Percentiles rank a stretch among this genome's conserved stretches.
phyloP scores from a whole-genome alignment of 768 basidiomycete genomes.

The Gelatoporia subvermispora region DNA sequence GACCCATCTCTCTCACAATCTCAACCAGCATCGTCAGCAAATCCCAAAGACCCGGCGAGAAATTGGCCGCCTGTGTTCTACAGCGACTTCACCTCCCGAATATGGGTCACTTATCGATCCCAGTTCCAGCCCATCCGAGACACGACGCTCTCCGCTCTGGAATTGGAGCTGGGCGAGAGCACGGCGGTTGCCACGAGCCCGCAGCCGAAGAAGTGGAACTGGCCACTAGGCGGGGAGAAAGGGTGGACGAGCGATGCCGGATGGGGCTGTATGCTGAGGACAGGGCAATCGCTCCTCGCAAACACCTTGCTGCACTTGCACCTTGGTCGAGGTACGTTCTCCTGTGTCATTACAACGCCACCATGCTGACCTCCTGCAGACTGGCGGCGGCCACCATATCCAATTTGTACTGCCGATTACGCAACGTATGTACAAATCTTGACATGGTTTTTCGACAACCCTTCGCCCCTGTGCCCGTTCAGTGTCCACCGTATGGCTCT shows the following conservation, averaged over 20 bases:
- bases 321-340: conserved; percentile 60
- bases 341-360: not conserved
- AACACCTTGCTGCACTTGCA: conserved; percentile 74
- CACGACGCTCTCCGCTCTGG: conserved; percentile 40
- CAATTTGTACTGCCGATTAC: conserved; percentile 58
- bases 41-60: conserved; percentile 37
- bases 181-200: conserved; percentile 30
- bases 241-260: conserved; percentile 83
- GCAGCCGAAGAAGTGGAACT: conserved; percentile 53
- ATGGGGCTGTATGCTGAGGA: conserved; percentile 91
- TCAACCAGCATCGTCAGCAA: conserved; percentile 23
- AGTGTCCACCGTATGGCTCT: conserved; percentile 95
- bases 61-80: conserved; percentile 84
- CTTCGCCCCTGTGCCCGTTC: conserved; percentile 80
- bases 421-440: conserved; percentile 88
- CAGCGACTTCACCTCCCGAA: conserved; percentile 78
- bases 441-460: conserved; percentile 94
- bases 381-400: conserved; percentile 73
- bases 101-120: conserved; percentile 92
- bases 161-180: conserved; percentile 25
- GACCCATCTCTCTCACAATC: conserved; percentile 33
- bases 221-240: conserved; percentile 60
- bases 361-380: conserved; percentile 39
- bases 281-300: conserved; percentile 79
- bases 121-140: conserved; percentile 82